Percentiles rank a stretch among this genome's conserved stretches.
These are phyloP conservation scores for Avena eriantha DNA, from an alignment of 176 grass and related monocot species.

Conservation along the genomic window DNA sequence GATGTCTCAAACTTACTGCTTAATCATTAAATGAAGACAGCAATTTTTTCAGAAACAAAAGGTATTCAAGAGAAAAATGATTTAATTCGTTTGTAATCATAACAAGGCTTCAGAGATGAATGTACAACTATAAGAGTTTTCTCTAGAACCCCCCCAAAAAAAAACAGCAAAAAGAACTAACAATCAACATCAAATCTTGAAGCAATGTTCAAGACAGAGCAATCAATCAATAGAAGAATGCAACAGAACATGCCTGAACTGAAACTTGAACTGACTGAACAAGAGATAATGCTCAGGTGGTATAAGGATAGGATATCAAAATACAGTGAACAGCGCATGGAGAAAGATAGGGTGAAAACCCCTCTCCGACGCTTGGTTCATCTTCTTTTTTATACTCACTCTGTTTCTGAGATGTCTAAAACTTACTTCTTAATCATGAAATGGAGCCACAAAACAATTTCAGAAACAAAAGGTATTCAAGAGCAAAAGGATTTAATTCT, in stretches of 20 bases:
- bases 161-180: neutral
- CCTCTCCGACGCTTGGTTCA: neutral
- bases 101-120: conserved; percentile 19
- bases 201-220: neutral
- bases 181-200: neutral
- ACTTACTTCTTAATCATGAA: neutral
- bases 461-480: neutral
- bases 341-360: neutral
- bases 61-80: neutral
- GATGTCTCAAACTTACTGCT: neutral
- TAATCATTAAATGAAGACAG: neutral
- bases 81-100: neutral
- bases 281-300: conserved; percentile 13
- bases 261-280: neutral
- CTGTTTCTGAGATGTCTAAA: neutral
- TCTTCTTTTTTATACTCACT: neutral
- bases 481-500: neutral
- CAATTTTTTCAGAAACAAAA: neutral
- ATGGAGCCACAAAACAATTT: neutral
- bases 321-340: neutral
- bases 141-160: neutral
- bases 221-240: neutral
- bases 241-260: conserved; percentile 10
- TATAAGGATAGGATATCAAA: conserved; percentile 22
- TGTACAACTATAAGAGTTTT: neutral